Percentiles rank a stretch among this genome's conserved stretches.
These are phyloP conservation scores for Saururus chinensis DNA, from an alignment of 164 flowering plant species.

Conservation along the genomic window DNA sequence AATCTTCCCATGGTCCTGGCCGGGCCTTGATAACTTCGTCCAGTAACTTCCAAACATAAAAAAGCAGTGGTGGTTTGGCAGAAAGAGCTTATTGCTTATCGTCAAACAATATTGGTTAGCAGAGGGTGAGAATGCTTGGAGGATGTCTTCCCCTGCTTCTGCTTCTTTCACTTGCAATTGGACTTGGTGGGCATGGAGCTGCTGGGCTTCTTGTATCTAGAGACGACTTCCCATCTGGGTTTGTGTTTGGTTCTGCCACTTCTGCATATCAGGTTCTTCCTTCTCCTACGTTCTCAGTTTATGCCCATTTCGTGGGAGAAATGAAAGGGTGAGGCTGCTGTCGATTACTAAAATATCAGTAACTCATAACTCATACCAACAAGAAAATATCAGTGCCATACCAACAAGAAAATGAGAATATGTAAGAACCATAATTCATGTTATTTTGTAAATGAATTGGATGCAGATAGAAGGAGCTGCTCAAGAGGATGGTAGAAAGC, in stretches of 20 bases:
- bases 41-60: background rate
- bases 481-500: conserved; percentile 12
- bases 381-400: too few species aligned
- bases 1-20: too few species aligned
- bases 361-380: too few species aligned
- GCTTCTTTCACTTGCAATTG: background rate
- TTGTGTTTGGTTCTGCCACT: conserved; percentile 12
- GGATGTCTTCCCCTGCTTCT: background rate
- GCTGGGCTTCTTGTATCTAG: conserved; percentile 1
- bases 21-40: background rate
- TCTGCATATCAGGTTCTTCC: conserved; percentile 11
- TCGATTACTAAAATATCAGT: too few species aligned
- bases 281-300: too few species aligned
- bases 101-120: background rate
- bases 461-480: conserved; percentile 14
- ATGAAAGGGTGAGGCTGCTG: too few species aligned
- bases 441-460: too few species aligned
- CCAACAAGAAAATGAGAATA: too few species aligned
- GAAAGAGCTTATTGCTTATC: background rate
- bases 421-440: too few species aligned
- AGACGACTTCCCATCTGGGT: conserved; percentile 9
- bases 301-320: too few species aligned
- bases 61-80: background rate
- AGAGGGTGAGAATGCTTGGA: background rate
- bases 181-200: background rate